Evolutionary conservation across 2,329 filamentous ascomycete species (phyloP).

Genomic region (Pseudocercospora musae): DNA sequence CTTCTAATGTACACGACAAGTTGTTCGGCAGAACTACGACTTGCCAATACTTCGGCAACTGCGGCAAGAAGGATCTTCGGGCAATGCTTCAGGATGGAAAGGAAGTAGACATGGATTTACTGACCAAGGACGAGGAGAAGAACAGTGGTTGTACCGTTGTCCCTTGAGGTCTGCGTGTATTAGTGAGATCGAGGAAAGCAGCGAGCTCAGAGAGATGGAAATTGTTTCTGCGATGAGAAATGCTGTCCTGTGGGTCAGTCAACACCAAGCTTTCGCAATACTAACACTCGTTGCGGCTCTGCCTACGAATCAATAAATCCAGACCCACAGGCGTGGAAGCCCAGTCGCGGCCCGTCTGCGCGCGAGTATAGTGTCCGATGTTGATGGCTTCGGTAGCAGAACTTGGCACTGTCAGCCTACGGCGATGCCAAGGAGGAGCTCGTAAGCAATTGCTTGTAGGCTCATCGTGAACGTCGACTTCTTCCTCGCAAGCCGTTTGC

Average conservation of each 20-base stretch:
- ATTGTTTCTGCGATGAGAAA: not conserved
- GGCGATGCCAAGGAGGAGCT: not conserved
- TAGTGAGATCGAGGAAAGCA: not conserved
- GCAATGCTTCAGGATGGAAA: conserved; percentile 19
- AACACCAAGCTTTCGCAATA: not conserved
- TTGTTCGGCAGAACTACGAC: conserved; percentile 18
- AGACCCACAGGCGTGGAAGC: not conserved
- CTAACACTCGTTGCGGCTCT: not conserved
- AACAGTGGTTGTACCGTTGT: conserved; percentile 18
- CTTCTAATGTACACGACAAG: conserved; percentile 20
- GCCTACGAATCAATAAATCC: not conserved
- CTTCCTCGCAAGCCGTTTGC: not conserved
- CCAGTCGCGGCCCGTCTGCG: not conserved
- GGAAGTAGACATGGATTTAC: conserved; percentile 19
- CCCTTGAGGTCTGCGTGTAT: not conserved
- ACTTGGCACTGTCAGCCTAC: too few species aligned
- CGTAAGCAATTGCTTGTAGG: not conserved
- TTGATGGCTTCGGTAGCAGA: not conserved
- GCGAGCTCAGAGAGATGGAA: not conserved
- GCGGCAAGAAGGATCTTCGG: conserved; percentile 40
- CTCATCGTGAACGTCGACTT: not conserved
- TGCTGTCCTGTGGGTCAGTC: not conserved
- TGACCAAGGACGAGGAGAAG: conserved; percentile 18
- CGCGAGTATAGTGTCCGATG: not conserved
- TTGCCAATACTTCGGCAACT: conserved; percentile 30